A percentile compares a stretch with the other conserved stretches of the same genome.
These are phyloP conservation scores for Fusarium sp. DNA, from an alignment of 2,329 filamentous ascomycete genomes.

Conservation along the genomic window DNA sequence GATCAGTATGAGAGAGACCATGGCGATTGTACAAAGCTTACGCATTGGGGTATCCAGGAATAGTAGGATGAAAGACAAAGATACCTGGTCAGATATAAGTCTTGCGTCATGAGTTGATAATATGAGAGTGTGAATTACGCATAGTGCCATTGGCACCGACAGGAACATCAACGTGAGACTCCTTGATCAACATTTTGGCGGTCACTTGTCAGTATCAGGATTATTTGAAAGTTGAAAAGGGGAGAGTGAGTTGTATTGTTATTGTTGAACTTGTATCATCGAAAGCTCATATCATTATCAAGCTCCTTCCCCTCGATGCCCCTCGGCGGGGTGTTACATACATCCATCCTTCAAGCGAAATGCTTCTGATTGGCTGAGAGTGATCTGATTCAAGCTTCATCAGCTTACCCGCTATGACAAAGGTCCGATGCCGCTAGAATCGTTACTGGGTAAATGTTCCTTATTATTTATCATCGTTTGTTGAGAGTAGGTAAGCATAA, in stretches of 20 bases:
- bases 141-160: slow-evolving; percentile 64
- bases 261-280: background rate
- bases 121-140: slow-evolving; percentile 53
- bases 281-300: slow-evolving; percentile 29
- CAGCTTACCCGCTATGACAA: slow-evolving; percentile 17
- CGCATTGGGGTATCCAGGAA: slow-evolving; percentile 87
- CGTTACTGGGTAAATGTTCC: background rate
- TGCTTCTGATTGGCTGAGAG: slow-evolving; percentile 25
- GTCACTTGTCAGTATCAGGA: too few relatives aligned
- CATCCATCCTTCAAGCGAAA: slow-evolving; percentile 11
- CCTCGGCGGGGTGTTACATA: slow-evolving; percentile 37
- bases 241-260: background rate
- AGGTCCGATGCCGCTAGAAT: slow-evolving; percentile 27
- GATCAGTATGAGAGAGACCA: slow-evolving; percentile 5
- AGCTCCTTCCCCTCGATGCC: slow-evolving; percentile 28
- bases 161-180: slow-evolving; percentile 63
- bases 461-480: background rate
- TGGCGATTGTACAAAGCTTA: slow-evolving; percentile 54
- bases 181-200: slow-evolving; percentile 63
- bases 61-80: slow-evolving; percentile 87
- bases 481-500: background rate
- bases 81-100: slow-evolving; percentile 68
- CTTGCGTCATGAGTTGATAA: slow-evolving; percentile 16
- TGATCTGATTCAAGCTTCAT: slow-evolving; percentile 27
- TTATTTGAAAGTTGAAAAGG: background rate